Conservation (phyloP, 139 green algal genomes). For the Monoraphidium neglectum region DNA sequence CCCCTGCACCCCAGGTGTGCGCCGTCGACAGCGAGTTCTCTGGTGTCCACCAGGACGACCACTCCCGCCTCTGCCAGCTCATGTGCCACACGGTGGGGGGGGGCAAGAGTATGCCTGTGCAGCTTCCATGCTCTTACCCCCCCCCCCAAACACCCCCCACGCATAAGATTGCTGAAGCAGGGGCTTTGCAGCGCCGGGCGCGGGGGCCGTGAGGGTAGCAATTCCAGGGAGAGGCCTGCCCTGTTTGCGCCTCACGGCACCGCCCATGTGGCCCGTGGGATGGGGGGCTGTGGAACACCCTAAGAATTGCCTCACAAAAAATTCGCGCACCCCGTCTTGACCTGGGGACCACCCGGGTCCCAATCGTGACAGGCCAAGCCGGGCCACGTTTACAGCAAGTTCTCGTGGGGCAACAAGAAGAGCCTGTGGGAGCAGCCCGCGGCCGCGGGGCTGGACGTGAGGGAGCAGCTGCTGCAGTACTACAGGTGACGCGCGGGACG, state of each 20-base stretch:
- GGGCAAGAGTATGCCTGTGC: no score
- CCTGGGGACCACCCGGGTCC: not conserved
- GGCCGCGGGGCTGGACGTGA: slow-evolving; percentile 64
- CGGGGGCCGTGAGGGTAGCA: no score
- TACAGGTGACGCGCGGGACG: slow-evolving; percentile 61
- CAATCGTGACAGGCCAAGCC: slow-evolving; percentile 30
- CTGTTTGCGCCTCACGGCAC: no score
- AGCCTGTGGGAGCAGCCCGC: slow-evolving; percentile 72
- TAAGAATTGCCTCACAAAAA: no score
- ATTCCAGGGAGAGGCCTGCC: no score
- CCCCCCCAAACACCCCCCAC: no score
- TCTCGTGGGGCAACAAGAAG: slow-evolving; percentile 92
- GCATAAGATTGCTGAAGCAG: no score
- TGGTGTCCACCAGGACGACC: slow-evolving; percentile 85
- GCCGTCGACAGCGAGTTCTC: slow-evolving; percentile 88
- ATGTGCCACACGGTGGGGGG: slow-evolving; percentile 78
- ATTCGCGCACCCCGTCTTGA: no score
- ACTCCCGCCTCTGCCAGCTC: slow-evolving; percentile 80
- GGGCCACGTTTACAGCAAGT: slow-evolving; percentile 85
- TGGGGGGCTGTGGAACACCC: no score
- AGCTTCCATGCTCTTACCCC: no score
- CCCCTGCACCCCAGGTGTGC: slow-evolving; percentile 20
- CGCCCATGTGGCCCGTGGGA: no score
- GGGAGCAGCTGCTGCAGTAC: slow-evolving; percentile 78
- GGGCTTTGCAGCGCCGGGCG: no score